Evolutionary conservation across 2,329 filamentous ascomycete genomes (phyloP), one percentile per base, ranked within the genome.

Genomic region (Xylariaceae sp.): DNA sequence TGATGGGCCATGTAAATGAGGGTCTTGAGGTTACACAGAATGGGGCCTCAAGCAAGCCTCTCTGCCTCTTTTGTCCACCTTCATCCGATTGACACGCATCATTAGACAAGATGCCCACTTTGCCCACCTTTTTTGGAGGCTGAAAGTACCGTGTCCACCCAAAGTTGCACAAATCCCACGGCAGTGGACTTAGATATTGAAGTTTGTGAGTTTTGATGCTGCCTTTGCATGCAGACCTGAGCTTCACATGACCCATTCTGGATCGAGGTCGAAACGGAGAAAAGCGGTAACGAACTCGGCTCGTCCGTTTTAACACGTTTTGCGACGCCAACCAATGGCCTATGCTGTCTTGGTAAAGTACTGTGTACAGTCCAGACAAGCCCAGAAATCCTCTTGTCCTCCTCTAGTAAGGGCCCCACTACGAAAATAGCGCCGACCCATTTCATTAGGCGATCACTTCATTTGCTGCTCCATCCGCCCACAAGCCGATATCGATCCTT

Each of bases 111-210:
- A 31, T 61, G 43, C 50, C 54, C 51, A 58, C 53, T 46, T 55
- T 60, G 33, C 31, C 31, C 31, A 26, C 31, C 17, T 33, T 31
- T 36, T 58, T 66, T 66, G 53, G 62, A 65, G 62, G 66, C 64
- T 66, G 63, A 67, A 61, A 63, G 59, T 37, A 60, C 60, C 58
- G 64, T 67, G 66, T 59, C 67, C 66, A 69, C 67, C 39, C 55
- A 65, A 47, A 61, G 66, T 70, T 52, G 64, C 60, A 69, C 67
- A 69, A 61, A 65, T 69, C 62, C 66, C 67, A 58, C 55, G 47
- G 58, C 59, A 56, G 62, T 61, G 65, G 67, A 60, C 24, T 49
- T 45, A 6, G 26, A 50, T 41, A 48, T 60, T 12, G 44, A 41
- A 12, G 53, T 46, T 47, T 34, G 46, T 19, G 3, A 29, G 23